Percentiles rank a stretch among this genome's conserved stretches.
These are phyloP conservation scores for Colletotrichum kahawae DNA, from an alignment of 2,329 filamentous ascomycete species.

Conservation along the genomic window DNA sequence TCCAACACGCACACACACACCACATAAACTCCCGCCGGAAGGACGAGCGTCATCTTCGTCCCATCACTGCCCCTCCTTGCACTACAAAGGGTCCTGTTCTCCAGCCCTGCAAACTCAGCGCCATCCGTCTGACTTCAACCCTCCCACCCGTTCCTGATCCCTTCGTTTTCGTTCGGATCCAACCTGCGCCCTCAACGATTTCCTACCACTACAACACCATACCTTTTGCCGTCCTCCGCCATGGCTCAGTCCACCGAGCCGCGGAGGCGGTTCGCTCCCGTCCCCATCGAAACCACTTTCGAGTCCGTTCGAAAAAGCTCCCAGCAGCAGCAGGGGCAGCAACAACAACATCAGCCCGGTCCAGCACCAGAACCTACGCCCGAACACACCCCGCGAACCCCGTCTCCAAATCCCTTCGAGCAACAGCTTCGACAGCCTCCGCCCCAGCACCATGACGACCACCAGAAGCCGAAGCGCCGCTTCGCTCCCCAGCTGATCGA, in stretches of 20 bases:
- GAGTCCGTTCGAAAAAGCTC: slow-evolving; percentile 55
- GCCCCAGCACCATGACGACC: slow-evolving; percentile 20
- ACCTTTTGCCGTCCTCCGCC: slow-evolving; percentile 16
- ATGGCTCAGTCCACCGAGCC: slow-evolving; percentile 48
- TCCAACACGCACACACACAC: neutral
- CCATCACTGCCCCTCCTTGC: slow-evolving; percentile 1
- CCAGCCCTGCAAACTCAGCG: neutral
- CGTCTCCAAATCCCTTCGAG: slow-evolving; percentile 39
- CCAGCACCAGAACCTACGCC: slow-evolving; percentile 64
- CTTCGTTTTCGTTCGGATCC: slow-evolving; percentile 4
- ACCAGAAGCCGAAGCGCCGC: slow-evolving; percentile 35
- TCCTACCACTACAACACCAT: neutral
- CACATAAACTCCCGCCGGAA: neutral
- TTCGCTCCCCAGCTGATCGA: slow-evolving; percentile 85
- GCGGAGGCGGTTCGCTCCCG: slow-evolving; percentile 67
- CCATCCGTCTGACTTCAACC: neutral
- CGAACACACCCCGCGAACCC: slow-evolving; percentile 56
- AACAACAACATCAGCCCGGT: slow-evolving; percentile 35
- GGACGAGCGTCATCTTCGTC: slow-evolving; percentile 13
- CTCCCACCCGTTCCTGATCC: neutral
- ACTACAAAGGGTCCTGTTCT: slow-evolving; percentile 9
- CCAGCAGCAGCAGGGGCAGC: slow-evolving; percentile 6
- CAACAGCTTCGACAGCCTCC: slow-evolving; percentile 26
- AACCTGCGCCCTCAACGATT: neutral
- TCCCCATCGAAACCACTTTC: slow-evolving; percentile 75